Percentiles rank a stretch among this genome's conserved stretches.
phyloP scores from a whole-genome alignment of 805 yeast genomes.

The Ogataea nakhonphanomensis region DNA sequence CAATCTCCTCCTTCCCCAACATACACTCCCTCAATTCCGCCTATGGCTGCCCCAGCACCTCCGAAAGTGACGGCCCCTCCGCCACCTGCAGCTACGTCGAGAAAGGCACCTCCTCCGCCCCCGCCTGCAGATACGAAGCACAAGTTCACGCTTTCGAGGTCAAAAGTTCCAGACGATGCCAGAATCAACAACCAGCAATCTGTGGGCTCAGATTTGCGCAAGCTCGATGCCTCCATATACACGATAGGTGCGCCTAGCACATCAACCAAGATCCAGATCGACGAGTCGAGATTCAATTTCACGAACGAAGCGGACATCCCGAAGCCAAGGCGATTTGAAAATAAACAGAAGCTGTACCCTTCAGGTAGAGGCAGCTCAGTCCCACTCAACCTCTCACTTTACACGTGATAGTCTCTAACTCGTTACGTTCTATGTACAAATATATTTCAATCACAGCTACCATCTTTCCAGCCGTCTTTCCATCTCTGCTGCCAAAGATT shows the following conservation, averaged over 20 bases:
- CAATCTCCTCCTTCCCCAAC: constrained; percentile 16
- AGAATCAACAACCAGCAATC: constrained; percentile 40
- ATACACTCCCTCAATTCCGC: constrained; percentile 4
- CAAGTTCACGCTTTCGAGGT: constrained; percentile 12
- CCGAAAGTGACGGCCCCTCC: constrained; percentile 14
- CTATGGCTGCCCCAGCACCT: constrained; percentile 20
- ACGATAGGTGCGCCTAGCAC: constrained; percentile 46
- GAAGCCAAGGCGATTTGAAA: constrained; percentile 77
- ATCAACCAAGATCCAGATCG: constrained; percentile 44
- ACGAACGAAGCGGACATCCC: constrained; percentile 69
- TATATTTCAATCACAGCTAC: constrained; percentile 40
- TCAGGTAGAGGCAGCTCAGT: constrained; percentile 94
- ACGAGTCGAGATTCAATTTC: constrained; percentile 73
- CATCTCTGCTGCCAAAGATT: constrained; percentile 89
- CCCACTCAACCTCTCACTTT: constrained; percentile 61
- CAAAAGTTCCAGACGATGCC: constrained; percentile 31
- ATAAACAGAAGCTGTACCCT: constrained; percentile 77
- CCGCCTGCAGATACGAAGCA: constrained; percentile 24
- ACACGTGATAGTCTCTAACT: constrained; percentile 4
- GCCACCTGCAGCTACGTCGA: constrained; percentile 9
- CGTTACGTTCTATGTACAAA: constrained; percentile 1
- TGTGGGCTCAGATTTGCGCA: constrained; percentile 51
- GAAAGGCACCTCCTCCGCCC: constrained; percentile 31
- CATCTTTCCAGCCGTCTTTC: constrained; percentile 90
- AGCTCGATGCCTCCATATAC: constrained; percentile 62